phyloP scores from a whole-genome alignment of 1,139 yeast species.

The Hansenula anomala region DNA sequence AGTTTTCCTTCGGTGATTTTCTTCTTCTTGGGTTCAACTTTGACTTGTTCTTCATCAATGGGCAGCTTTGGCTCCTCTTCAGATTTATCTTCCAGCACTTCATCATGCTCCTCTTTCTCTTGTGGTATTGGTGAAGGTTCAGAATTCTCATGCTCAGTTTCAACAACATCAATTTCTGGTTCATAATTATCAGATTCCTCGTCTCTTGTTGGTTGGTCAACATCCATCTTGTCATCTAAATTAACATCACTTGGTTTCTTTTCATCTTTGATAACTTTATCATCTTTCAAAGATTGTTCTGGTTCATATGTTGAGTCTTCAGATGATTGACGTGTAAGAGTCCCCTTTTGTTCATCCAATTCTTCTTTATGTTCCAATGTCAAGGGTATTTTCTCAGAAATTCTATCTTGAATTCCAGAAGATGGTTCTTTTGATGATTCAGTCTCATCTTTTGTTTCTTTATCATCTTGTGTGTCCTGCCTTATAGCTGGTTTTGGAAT shows the following conservation, averaged over 20 bases:
- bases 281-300: neutral
- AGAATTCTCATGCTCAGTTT: too few species aligned
- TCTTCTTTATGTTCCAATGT: constrained; percentile 16
- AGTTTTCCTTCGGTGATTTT: constrained; percentile 5
- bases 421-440: neutral
- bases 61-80: too few species aligned
- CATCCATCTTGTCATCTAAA: neutral
- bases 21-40: neutral
- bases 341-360: constrained; percentile 3
- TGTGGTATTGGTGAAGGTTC: too few species aligned
- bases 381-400: constrained; percentile 13
- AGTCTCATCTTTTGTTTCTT: neutral
- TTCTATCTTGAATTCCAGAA: neutral
- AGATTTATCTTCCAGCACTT: too few species aligned
- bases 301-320: constrained; percentile 1
- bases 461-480: neutral
- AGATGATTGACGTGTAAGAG: neutral
- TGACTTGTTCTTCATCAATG: too few species aligned
- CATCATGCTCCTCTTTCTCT: too few species aligned
- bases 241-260: constrained; percentile 1
- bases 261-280: too few species aligned
- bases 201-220: constrained; percentile 1
- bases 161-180: constrained; percentile 15
- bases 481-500: neutral
- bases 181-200: constrained; percentile 18